A percentile compares a stretch with the other conserved stretches of the same genome.
phyloP scores from a whole-genome alignment of 129 eudicot species.

The Helianthus annuus region HanXRQr2.0-SUNRISE NC_035439.2:4063077-4063576 shows the following conservation, averaged over 20 bases:
- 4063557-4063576: slow-evolving; percentile 15
- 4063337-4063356: slow-evolving; percentile 66
- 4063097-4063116: no score
- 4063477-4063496: not conserved
- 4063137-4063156: no score
- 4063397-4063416: slow-evolving; percentile 89
- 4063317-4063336: not conserved
- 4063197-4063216: no score
- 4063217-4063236: no score
- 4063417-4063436: slow-evolving; percentile 79
- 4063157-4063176: no score
- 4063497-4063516: not conserved
- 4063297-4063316: not conserved
- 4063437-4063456: slow-evolving; percentile 81
- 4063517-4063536: not conserved
- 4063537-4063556: slow-evolving; percentile 19
- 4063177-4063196: no score
- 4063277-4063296: not conserved
- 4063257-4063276: no score
- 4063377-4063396: slow-evolving; percentile 88
- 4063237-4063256: no score
- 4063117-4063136: no score
- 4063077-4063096: no score
- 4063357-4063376: slow-evolving; percentile 93
- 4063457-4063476: slow-evolving; percentile 21